phyloP scores from a whole-genome alignment of 352 stramenopile genomes.

The Pythium phragmiticola region DNA sequence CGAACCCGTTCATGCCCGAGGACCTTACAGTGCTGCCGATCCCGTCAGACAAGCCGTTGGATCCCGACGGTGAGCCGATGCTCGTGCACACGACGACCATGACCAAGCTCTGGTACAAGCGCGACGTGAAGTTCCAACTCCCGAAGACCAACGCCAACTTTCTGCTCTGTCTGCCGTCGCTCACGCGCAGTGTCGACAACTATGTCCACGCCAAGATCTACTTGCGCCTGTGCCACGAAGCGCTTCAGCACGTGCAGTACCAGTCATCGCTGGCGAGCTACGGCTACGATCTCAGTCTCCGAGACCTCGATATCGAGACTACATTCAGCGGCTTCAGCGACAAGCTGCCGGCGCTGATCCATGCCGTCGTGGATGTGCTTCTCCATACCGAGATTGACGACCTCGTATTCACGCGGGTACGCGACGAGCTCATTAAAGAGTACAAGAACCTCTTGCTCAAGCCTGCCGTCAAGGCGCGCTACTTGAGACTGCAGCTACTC shows the following conservation, averaged over 20 bases:
- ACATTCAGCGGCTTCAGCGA: conserved; percentile 75
- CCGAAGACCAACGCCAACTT: conserved; percentile 72
- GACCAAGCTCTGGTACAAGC: conserved; percentile 80
- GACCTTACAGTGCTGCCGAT: conserved; percentile 50
- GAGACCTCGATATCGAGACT: conserved; percentile 65
- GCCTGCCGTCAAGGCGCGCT: conserved; percentile 59
- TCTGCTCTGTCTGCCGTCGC: conserved; percentile 49
- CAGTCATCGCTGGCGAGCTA: conserved; percentile 63
- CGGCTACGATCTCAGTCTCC: conserved; percentile 50
- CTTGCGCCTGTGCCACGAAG: conserved; percentile 59
- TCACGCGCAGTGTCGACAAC: conserved; percentile 41
- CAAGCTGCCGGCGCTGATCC: conserved; percentile 53
- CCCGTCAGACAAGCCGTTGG: conserved; percentile 1
- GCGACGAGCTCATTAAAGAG: conserved; percentile 58
- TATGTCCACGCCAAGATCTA: conserved; percentile 68
- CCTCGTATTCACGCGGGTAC: conserved; percentile 43
- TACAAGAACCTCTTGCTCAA: conserved; percentile 74
- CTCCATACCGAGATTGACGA: conserved; percentile 34
- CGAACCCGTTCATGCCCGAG: conserved; percentile 73
- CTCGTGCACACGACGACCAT: conserved; percentile 29
- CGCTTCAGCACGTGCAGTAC: conserved; percentile 65
- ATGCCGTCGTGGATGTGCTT: conserved; percentile 44
- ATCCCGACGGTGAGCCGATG: conserved; percentile 31
- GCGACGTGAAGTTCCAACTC: conserved; percentile 56
- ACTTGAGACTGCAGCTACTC: conserved; percentile 69